Conservation (phyloP, 1,139 yeast species). For the Komagataea norvegica region DNA sequence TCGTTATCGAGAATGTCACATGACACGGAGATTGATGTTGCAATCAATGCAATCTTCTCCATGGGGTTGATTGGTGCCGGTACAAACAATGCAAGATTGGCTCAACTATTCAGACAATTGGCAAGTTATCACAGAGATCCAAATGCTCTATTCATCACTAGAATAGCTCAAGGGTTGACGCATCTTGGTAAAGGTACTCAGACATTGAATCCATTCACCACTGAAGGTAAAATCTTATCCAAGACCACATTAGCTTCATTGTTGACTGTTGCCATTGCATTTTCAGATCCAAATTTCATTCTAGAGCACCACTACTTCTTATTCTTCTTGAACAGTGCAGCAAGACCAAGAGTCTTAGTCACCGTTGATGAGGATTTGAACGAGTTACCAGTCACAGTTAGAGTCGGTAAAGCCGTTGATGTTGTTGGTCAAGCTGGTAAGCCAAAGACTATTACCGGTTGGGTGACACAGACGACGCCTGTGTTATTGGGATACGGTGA, state of each 20-base stretch:
- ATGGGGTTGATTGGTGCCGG: conserved; percentile 99
- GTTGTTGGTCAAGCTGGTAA: conserved; percentile 99
- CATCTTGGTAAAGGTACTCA: conserved; percentile 93
- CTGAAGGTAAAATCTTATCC: conserved; percentile 82
- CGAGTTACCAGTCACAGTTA: conserved; percentile 83
- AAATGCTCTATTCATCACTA: conserved; percentile 85
- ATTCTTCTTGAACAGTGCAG: conserved; percentile 82
- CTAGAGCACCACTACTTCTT: conserved; percentile 72
- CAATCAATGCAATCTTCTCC: conserved; percentile 89
- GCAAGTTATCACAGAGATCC: conserved; percentile 93
- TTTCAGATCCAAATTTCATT: conserved; percentile 73
- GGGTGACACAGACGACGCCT: conserved; percentile 99
- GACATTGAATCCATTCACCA: conserved; percentile 83
- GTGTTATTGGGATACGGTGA: conserved; percentile 91
- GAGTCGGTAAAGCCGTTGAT: conserved; percentile 99
- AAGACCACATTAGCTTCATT: conserved; percentile 89
- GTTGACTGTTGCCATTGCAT: conserved; percentile 76
- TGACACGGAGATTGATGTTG: conserved; percentile 91
- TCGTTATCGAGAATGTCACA: conserved; percentile 94
- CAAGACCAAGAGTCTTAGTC: conserved; percentile 88
- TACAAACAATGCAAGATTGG: conserved; percentile 95
- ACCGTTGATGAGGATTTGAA: conserved; percentile 85
- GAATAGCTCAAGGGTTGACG: conserved; percentile 91
- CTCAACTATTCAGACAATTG: conserved; percentile 89
- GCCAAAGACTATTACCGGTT: conserved; percentile 97